phyloP scores from a whole-genome alignment of 768 basidiomycete genomes.

The Boletus tylopilopsis region DNA sequence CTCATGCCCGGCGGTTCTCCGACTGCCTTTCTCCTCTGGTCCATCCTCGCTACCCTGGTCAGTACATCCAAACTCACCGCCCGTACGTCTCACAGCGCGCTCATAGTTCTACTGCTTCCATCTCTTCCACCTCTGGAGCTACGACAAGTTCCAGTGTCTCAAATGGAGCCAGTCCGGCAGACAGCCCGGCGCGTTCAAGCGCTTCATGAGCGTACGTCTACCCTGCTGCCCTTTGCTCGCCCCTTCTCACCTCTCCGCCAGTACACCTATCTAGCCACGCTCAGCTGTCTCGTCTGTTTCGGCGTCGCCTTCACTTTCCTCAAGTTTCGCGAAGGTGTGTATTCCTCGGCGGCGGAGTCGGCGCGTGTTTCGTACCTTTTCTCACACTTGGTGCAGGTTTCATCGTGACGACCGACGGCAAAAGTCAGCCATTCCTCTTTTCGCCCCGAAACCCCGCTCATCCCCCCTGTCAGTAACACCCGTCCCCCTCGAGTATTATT shows the following conservation, averaged over 20 bases:
- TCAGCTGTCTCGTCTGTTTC: slow-evolving; percentile 65
- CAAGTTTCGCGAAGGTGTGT: slow-evolving; percentile 71
- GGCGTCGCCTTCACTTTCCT: slow-evolving; percentile 56
- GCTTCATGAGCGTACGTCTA: slow-evolving; percentile 80
- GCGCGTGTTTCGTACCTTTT: neutral
- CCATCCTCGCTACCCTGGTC: slow-evolving; percentile 63
- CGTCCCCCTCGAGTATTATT: slow-evolving; percentile 53
- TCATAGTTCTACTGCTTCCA: slow-evolving; percentile 66
- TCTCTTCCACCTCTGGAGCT: slow-evolving; percentile 73
- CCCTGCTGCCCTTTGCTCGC: neutral
- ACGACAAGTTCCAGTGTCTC: slow-evolving; percentile 73
- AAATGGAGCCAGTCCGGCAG: slow-evolving; percentile 65
- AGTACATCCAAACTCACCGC: slow-evolving; percentile 24
- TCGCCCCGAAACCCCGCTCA: slow-evolving; percentile 1
- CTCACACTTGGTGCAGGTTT: slow-evolving; percentile 15
- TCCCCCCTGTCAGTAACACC: slow-evolving; percentile 45
- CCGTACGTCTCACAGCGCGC: neutral
- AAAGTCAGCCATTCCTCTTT: slow-evolving; percentile 7
- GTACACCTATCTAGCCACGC: slow-evolving; percentile 75
- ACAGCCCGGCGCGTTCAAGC: slow-evolving; percentile 81
- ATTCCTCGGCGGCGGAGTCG: too few species aligned
- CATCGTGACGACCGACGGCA: slow-evolving; percentile 6
- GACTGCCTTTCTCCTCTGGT: slow-evolving; percentile 73
- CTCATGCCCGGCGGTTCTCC: slow-evolving; percentile 73
- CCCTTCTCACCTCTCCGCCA: slow-evolving; percentile 32